Evolutionary conservation across 2,329 filamentous ascomycete genomes (phyloP).

Genomic region (Juglanconis sp.): DNA sequence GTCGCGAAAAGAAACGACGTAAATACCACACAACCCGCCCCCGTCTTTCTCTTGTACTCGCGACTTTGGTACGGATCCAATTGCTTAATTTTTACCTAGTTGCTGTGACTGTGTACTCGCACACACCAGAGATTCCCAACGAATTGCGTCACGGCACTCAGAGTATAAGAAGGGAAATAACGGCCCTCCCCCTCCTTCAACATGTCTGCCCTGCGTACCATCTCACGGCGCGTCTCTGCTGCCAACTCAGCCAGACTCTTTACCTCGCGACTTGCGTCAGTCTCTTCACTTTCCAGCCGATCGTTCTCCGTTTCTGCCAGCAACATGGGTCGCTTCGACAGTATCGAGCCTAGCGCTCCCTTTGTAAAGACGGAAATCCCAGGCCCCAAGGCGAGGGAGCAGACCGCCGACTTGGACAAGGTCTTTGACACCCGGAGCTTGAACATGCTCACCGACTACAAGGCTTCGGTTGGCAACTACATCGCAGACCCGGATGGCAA

Average conservation of each 20-base stretch:
- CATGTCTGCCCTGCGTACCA: conserved; percentile 19
- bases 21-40: conserved; percentile 5
- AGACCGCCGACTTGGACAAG: conserved; percentile 66
- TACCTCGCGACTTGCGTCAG: conserved; percentile 13
- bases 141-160: background rate
- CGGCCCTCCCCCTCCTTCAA: background rate
- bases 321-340: conserved; percentile 19
- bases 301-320: conserved; percentile 23
- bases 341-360: conserved; percentile 48
- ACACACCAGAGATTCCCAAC: background rate
- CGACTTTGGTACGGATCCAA: conserved; percentile 14
- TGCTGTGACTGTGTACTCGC: conserved; percentile 6
- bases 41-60: conserved; percentile 9
- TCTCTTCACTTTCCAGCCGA: conserved; percentile 21
- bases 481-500: conserved; percentile 71
- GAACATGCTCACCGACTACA: conserved; percentile 79
- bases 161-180: conserved; percentile 7
- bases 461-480: conserved; percentile 76
- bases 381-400: conserved; percentile 69
- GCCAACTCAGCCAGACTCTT: conserved; percentile 9
- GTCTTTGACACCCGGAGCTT: conserved; percentile 84
- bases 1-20: conserved; percentile 1
- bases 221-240: conserved; percentile 12
- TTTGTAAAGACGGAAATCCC: conserved; percentile 63
- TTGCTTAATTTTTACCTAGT: conserved; percentile 16